phyloP scores from a whole-genome alignment of 257 asterid species.

The Solanum chilense region DNA sequence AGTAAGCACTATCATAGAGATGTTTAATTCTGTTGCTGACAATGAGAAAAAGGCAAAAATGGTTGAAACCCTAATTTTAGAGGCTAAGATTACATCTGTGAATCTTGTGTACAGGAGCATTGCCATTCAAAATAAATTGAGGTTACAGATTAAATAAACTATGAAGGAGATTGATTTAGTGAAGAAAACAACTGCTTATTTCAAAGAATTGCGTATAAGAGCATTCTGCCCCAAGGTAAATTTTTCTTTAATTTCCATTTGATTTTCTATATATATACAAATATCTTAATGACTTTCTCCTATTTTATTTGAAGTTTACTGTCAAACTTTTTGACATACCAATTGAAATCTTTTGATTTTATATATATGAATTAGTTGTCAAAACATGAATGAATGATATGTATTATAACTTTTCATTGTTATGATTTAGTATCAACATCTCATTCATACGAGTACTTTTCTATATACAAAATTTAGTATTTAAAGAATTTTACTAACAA shows the following conservation, averaged over 20 bases:
- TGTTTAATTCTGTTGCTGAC: not conserved
- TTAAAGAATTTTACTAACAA: too few relatives aligned
- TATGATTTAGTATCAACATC: too few relatives aligned
- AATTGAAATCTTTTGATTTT: too few relatives aligned
- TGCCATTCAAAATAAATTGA: not conserved
- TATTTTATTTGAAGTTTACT: too few relatives aligned
- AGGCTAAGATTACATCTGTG: not conserved
- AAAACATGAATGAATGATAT: too few relatives aligned
- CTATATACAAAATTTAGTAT: too few relatives aligned
- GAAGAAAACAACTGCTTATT: not conserved
- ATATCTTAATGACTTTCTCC: too few relatives aligned
- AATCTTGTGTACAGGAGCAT: not conserved
- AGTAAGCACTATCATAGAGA: not conserved
- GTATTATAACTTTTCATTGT: too few relatives aligned
- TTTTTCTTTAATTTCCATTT: not conserved
- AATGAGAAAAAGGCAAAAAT: not conserved
- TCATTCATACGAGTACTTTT: too few relatives aligned
- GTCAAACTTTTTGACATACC: too few relatives aligned
- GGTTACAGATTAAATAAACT: not conserved
- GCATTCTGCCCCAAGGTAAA: not conserved
- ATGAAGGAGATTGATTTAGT: not conserved
- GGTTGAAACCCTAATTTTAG: not conserved
- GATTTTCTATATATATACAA: too few relatives aligned
- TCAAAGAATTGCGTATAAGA: not conserved
- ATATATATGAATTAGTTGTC: too few relatives aligned